Base-by-base conservation (phyloP, 371 early-diverging fungal species). In the Haplosporangium sp. region DNA sequence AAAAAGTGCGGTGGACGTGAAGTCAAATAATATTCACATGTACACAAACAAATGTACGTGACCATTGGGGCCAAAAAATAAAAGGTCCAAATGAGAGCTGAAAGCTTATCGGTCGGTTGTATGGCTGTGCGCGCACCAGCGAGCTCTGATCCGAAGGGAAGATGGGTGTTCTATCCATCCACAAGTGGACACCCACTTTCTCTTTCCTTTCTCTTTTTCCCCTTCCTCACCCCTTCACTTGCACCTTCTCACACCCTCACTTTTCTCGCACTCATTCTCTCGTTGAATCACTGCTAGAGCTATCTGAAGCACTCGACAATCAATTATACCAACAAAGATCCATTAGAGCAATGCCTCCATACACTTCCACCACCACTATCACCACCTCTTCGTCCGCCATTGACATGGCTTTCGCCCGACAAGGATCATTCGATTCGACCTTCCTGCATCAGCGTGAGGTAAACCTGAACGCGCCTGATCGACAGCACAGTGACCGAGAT, bases 381-480 rank as follows among this genome's bases (percentile, higher is more conserved):
- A 38, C 51, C 57, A 23, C 54, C 55, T 29, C 29, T 4, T 29
- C 29, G 29, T 29, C 29, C 29, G 29, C 29, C 29, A 29, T 4
- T 29, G 29, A 29, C 29, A 21, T 59, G 46, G 23, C 61, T 41
- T 47, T 64, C 46, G 57, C 40, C 43, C 52, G 51, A 21, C 55
- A 20, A 10, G 62, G 46, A 5, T 61, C 56, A n/a, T 64, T 59
- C 46, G 61, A 60, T 6, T 21, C 64, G 21, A 20, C 65, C 50
- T 50, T 59, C 42, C 41, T 59, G 54, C 66, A 66, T 45, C 66
- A 72, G 43, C 66, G 56, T 20, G 52, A 74, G 74, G 74, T 74
- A 74, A 47, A 20, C 36, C 14, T 18, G 11, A 46, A n/a, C 5
- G 14, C 16, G 5, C 29, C 29, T 29, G 18, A 18, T 13, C 50